Base-by-base conservation (phyloP, 108 stramenopile genomes). In the Nitzschia sp. region DNA sequence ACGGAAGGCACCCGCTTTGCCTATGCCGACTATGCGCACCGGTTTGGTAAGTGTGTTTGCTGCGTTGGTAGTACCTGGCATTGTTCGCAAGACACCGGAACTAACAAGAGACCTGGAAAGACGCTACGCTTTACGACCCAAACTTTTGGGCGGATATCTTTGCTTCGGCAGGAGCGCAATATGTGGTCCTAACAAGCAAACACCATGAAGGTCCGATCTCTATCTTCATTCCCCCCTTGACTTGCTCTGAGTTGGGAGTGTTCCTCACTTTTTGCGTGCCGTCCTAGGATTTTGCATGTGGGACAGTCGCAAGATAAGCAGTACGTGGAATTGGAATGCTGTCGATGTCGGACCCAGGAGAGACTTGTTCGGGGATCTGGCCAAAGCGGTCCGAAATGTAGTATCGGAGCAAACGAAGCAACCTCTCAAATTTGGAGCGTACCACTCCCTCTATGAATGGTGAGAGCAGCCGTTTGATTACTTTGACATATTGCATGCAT, bases 171-270 rank as follows among this genome's bases (percentile, higher is more conserved):
- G 82, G 82, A 1, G 82, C 82, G 11, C 82, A 82, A 38, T 82
- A 82, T 57, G 82, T 82, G 11, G 82, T 82, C 11, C 38, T 82
- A 45, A 82, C 82, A 1, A 69, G 64, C 59, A 82, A 82, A 35
- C 82, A 82, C 46, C 82, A 82, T 48, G 82, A 82, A 65, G 81
- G 58, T 59, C 19, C 15, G 54, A 26, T 2, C 17, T 11, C 28
- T 8, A 58, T 8, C 23, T 3, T 29, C n/a, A 19, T 42, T 42
- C n/a, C 28, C 18, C 54, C 24, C 28, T 54, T 54, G 17, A 19
- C n/a, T 19, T 8, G n/a, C 17, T 18, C 6, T 54, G 53, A 18
- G 24, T 54, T 54, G 53, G 6, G 8, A 26, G 24, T n/a, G n/a
- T n/a, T n/a, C n/a, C n/a, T n/a, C n/a, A n/a, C n/a, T n/a, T n/a